Evolutionary conservation across 179 eudicot genomes (phyloP).

Genomic region (Carnegiea gigantea): DNA sequence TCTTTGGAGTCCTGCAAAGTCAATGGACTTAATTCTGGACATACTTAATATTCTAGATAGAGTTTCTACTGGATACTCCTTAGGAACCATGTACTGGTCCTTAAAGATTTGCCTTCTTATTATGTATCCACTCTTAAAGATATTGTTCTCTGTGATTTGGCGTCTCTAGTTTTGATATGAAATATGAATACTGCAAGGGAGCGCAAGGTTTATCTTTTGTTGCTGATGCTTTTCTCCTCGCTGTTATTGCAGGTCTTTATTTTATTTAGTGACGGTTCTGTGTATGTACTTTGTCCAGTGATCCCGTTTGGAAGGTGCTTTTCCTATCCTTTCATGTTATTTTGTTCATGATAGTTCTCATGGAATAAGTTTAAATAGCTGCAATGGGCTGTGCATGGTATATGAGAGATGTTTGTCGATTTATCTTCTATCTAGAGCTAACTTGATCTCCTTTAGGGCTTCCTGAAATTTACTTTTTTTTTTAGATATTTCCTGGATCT

Average conservation of each 20-base stretch:
- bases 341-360: neutral
- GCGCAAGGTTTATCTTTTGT: neutral
- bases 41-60: neutral
- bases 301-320: slow-evolving; percentile 92
- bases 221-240: slow-evolving; percentile 15
- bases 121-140: neutral
- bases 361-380: neutral
- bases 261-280: slow-evolving; percentile 82
- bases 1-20: neutral
- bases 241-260: slow-evolving; percentile 70
- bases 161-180: neutral
- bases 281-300: slow-evolving; percentile 85
- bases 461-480: neutral
- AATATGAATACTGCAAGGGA: neutral
- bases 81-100: neutral
- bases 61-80: neutral
- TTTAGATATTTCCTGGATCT: neutral
- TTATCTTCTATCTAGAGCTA: neutral
- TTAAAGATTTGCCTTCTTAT: neutral
- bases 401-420: neutral
- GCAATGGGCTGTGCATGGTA: neutral
- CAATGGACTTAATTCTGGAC: neutral
- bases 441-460: neutral
- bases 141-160: neutral
- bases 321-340: neutral